Conservation (phyloP, 352 stramenopile species). For the Globisporangium sylvaticum region DNA sequence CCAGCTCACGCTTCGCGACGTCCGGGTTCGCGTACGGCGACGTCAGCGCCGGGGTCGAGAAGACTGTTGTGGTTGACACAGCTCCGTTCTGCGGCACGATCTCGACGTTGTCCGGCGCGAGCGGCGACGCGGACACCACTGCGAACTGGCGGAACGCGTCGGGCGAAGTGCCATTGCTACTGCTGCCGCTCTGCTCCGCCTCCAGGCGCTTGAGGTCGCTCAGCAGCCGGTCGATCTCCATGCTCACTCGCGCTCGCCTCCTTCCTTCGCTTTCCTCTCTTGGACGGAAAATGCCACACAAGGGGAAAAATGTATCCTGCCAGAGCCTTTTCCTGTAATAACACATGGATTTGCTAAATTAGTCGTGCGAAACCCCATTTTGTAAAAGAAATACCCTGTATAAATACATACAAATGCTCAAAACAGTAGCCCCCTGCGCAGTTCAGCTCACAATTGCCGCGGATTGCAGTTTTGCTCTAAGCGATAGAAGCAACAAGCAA, state of each 20-base stretch:
- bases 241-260: neutral
- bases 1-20: constrained; percentile 24
- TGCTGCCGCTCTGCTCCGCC: neutral
- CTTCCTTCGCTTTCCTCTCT: neutral
- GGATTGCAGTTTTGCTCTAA: neutral
- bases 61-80: constrained; percentile 16
- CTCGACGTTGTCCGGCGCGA: constrained; percentile 39
- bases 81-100: constrained; percentile 28
- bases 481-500: neutral
- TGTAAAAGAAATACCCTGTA: neutral
- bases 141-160: constrained; percentile 41
- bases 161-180: neutral
- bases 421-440: constrained; percentile 1
- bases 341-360: neutral
- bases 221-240: constrained; percentile 34
- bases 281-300: neutral
- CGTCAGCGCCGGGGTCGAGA: constrained; percentile 40
- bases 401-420: neutral
- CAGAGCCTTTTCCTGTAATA: neutral
- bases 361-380: neutral
- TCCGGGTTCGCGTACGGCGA: constrained; percentile 28
- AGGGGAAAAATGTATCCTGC: constrained; percentile 2
- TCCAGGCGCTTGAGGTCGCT: constrained; percentile 36
- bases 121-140: constrained; percentile 36
- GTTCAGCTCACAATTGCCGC: neutral